These are phyloP conservation scores for Malus sylvestris DNA, from an alignment of 306 rosid genomes.

Conservation along the genomic window DNA sequence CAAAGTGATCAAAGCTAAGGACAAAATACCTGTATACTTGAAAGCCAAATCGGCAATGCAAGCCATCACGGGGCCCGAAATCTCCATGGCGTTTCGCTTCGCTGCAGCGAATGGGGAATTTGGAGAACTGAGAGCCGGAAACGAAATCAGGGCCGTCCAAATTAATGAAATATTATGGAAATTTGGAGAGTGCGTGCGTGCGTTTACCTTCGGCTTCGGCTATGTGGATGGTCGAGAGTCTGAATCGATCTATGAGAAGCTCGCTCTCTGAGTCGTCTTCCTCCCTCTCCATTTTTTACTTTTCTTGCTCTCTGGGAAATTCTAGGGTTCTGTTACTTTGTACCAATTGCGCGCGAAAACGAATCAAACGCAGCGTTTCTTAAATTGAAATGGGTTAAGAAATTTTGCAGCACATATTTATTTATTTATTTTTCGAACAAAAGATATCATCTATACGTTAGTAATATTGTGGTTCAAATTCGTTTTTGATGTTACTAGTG, in stretches of 20 bases:
- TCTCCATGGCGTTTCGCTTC: constrained; percentile 46
- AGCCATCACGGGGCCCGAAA: constrained; percentile 61
- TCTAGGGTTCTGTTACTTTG: not conserved
- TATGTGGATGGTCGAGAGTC: constrained; percentile 62
- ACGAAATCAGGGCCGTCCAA: not conserved
- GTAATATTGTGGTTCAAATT: no score
- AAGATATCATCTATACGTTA: no score
- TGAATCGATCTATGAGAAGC: constrained; percentile 62
- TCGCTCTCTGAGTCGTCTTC: constrained; percentile 41
- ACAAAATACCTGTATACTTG: constrained; percentile 58
- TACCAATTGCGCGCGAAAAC: constrained; percentile 12
- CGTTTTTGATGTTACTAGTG: no score
- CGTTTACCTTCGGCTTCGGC: constrained; percentile 62
- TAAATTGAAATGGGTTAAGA: not conserved
- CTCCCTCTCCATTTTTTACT: constrained; percentile 20
- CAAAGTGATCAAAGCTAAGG: not conserved
- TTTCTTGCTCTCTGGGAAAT: constrained; percentile 7
- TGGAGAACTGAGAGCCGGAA: not conserved
- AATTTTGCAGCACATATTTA: no score
- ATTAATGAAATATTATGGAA: not conserved
- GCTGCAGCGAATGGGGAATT: constrained; percentile 27
- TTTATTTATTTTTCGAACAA: no score
- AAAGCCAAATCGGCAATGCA: constrained; percentile 77
- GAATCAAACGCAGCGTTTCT: not conserved
- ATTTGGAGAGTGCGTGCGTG: not conserved